A percentile compares a stretch with the other conserved stretches of the same genome.
Evolutionary conservation across 202 grass and related monocot genomes (phyloP).

Genomic region (Dendrocalamus latiflorus): DNA sequence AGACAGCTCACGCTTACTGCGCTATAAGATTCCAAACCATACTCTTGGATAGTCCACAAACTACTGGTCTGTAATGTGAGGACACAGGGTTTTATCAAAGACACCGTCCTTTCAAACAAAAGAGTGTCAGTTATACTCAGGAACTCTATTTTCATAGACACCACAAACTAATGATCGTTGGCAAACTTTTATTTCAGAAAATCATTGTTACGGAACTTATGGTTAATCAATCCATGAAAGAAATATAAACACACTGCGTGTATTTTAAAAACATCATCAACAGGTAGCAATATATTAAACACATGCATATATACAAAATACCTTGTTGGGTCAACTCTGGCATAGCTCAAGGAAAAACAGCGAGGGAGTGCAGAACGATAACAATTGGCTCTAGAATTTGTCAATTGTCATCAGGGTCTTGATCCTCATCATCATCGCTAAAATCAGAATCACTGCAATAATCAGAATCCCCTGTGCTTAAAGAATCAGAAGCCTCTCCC

Average conservation of each 20-base stretch:
- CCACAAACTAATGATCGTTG: not conserved
- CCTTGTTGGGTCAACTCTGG: conserved; percentile 23
- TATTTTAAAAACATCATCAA: not conserved
- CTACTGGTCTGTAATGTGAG: conserved; percentile 2
- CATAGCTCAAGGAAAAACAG: not conserved
- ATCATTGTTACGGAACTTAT: not conserved
- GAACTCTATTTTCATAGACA: conserved; percentile 6
- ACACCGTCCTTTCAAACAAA: not conserved
- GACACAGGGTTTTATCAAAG: conserved; percentile 17
- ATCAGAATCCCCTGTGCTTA: conserved; percentile 27
- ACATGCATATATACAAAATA: not conserved
- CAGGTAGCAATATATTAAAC: not conserved
- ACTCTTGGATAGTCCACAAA: not conserved
- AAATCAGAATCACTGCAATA: conserved; percentile 45
- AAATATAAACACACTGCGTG: not conserved
- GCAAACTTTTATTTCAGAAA: not conserved
- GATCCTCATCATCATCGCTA: conserved; percentile 43
- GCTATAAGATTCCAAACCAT: conserved; percentile 36
- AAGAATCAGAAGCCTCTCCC: conserved; percentile 32
- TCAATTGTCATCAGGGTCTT: conserved; percentile 27
- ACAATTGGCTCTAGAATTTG: not conserved
- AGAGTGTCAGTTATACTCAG: not conserved
- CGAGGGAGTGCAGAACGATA: not conserved
- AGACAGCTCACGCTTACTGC: conserved; percentile 25
- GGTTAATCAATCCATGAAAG: not conserved